Evolutionary conservation across 1,284 basidiomycete genomes (phyloP).

Genomic region (Prillingera fragicola): DNA sequence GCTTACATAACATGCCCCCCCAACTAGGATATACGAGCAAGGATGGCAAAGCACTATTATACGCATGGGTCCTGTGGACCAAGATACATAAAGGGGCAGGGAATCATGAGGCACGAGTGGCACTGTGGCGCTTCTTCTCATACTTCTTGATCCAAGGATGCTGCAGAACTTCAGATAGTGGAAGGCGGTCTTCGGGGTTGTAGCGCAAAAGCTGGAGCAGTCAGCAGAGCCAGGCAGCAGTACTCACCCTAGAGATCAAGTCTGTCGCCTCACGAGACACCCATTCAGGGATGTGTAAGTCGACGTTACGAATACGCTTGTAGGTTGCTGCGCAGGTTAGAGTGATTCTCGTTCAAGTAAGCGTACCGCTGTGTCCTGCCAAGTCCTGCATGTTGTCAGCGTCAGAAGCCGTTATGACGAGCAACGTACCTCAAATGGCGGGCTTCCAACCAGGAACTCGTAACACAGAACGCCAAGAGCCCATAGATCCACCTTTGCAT

Average conservation of each 20-base stretch:
- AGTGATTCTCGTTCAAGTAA: no score
- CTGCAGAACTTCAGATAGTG: constrained; percentile 69
- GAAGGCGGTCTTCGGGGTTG: constrained; percentile 73
- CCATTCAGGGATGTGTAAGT: constrained; percentile 66
- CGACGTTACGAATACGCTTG: constrained; percentile 61
- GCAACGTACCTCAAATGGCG: constrained; percentile 71
- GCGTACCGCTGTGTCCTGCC: constrained; percentile 62
- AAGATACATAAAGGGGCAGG: constrained; percentile 2
- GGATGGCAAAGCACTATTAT: no score
- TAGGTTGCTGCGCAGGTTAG: constrained; percentile 63
- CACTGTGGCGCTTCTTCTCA: constrained; percentile 39
- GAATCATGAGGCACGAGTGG: constrained; percentile 2
- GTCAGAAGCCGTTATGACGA: background rate
- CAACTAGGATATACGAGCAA: no score
- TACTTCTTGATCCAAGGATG: constrained; percentile 94
- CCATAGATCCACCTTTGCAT: constrained; percentile 69
- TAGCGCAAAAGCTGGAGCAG: constrained; percentile 71
- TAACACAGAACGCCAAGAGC: constrained; percentile 93
- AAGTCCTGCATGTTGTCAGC: constrained; percentile 49
- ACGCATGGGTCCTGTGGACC: no score
- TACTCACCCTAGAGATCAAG: constrained; percentile 57
- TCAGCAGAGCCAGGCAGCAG: background rate
- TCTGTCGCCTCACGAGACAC: constrained; percentile 64
- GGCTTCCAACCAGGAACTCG: constrained; percentile 86
- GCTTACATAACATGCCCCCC: no score